Evolutionary conservation across 2,329 filamentous ascomycete genomes (phyloP).

Genomic region (Curvularia spicifera): DNA sequence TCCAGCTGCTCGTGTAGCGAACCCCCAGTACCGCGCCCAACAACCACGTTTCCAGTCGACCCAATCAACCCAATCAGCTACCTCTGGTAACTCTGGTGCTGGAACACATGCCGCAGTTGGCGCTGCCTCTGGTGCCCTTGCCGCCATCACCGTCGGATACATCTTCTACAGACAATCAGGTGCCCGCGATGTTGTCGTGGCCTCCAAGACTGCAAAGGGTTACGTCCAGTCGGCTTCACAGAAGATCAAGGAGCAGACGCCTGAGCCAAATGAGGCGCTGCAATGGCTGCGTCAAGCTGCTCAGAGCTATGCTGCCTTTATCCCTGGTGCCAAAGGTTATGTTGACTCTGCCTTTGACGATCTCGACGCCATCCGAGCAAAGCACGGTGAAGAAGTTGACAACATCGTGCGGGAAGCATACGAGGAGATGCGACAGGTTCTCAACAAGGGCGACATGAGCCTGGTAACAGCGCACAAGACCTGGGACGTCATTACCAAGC

Average conservation of each 20-base stretch:
- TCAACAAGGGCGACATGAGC: constrained; percentile 65
- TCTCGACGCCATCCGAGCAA: constrained; percentile 69
- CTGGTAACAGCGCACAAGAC: constrained; percentile 67
- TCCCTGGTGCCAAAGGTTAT: constrained; percentile 72
- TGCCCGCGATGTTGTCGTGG: constrained; percentile 55
- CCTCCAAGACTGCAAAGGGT: constrained; percentile 62
- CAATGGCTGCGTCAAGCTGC: constrained; percentile 69
- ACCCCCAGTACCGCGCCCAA: constrained; percentile 39
- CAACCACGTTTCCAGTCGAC: constrained; percentile 45
- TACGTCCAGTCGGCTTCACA: constrained; percentile 67
- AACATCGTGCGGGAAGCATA: constrained; percentile 72
- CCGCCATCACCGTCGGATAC: constrained; percentile 58
- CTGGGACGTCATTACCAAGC: constrained; percentile 68
- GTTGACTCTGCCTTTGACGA: constrained; percentile 75
- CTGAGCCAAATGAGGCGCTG: constrained; percentile 70
- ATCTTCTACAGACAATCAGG: constrained; percentile 63
- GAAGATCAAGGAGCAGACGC: constrained; percentile 67
- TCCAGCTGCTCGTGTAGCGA: constrained; percentile 32
- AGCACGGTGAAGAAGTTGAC: constrained; percentile 74
- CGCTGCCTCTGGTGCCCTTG: constrained; percentile 57
- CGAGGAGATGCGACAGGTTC: constrained; percentile 67
- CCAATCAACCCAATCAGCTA: constrained; percentile 37
- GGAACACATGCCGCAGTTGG: constrained; percentile 54
- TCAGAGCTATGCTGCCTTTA: constrained; percentile 72
- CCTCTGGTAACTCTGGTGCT: constrained; percentile 29